A percentile compares a stretch with the other conserved stretches of the same genome.
phyloP scores from a whole-genome alignment of 306 rosid species.

The Fragaria iinumae region DNA sequence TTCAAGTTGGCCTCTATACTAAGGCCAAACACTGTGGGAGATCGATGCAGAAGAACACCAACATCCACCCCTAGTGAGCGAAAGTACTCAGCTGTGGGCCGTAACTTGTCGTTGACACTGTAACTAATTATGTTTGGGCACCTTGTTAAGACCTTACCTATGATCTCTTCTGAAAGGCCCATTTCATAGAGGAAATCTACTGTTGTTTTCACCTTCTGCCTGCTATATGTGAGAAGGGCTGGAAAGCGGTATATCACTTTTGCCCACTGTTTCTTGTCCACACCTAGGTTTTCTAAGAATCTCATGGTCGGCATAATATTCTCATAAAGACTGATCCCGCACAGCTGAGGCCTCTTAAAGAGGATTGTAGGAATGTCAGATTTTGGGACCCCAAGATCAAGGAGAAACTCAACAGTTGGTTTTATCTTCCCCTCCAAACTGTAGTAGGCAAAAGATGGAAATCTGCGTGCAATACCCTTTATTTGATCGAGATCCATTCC shows the following conservation, averaged over 20 bases:
- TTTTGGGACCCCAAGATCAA: conserved; percentile 77
- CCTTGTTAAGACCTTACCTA: conserved; percentile 82
- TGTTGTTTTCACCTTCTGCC: conserved; percentile 60
- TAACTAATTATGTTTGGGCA: conserved; percentile 73
- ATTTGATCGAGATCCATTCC: conserved; percentile 83
- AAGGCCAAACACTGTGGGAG: conserved; percentile 77
- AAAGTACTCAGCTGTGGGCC: conserved; percentile 78
- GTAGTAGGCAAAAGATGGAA: conserved; percentile 76
- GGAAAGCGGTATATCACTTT: conserved; percentile 87
- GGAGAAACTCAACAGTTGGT: conserved; percentile 88
- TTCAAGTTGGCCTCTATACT: conserved; percentile 78
- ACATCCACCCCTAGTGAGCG: conserved; percentile 80
- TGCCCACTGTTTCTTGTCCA: conserved; percentile 89
- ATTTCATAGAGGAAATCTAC: conserved; percentile 60
- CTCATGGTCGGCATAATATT: conserved; percentile 84
- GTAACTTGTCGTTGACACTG: conserved; percentile 82
- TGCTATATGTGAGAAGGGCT: conserved; percentile 74
- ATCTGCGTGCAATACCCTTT: conserved; percentile 51
- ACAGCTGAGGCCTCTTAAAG: conserved; percentile 82
- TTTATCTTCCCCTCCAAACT: conserved; percentile 89
- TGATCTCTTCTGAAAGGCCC: conserved; percentile 64
- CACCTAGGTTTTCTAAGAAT: conserved; percentile 74
- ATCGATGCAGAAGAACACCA: conserved; percentile 54
- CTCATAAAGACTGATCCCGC: conserved; percentile 83
- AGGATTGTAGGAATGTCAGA: conserved; percentile 65